Evolutionary conservation across 768 basidiomycete species (phyloP), one percentile per base, ranked within the genome.

Genomic region (Pluteus cervinus): DNA sequence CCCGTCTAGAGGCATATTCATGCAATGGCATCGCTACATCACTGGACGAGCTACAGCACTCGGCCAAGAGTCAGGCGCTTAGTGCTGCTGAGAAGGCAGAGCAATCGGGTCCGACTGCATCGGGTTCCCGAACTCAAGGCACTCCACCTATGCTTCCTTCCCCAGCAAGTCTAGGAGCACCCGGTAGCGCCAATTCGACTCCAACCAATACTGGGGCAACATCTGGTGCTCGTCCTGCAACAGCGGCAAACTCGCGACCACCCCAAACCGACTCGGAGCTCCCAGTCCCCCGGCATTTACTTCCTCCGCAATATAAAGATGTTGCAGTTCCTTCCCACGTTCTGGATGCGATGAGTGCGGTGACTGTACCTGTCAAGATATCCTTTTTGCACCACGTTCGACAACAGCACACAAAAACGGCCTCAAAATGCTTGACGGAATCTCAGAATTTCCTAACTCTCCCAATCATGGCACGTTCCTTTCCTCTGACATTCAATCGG

Each of bases 81-180:
- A 49, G 60, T 22, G 69, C 69, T 24, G 71, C 69, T 22, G 50
- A 50, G 4, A 57, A 61, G 28, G 66, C 64, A 15, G 57, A 66
- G 37, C 54, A 63, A 35, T 47, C 25, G 44, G 53, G 24, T 50
- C 44, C 56, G 29, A 48, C 53, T 33, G 53, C 58, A 41, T 42
- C 57, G 9, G 56, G 53, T 43, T 51, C 59, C 41, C 71, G 67
- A 46, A 52, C 60, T 5, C 62, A 69, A 36, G 51, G 58, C 5
- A 78, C 79, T 0, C 82, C 83, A 22, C 75, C 76, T 22, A 86
- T 86, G 86, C 75, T 87, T 30, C 86, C 84, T 24, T 86, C 84
- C 24, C 82, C 82, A 2, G 82, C 79, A 7, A 83, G 79, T 53
- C 79, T 80, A 40, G 75, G 68, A 9, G 66, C 79, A 11, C 65